phyloP scores from a whole-genome alignment of 2,329 filamentous ascomycete genomes.

The Didymella arachidicola region DNA sequence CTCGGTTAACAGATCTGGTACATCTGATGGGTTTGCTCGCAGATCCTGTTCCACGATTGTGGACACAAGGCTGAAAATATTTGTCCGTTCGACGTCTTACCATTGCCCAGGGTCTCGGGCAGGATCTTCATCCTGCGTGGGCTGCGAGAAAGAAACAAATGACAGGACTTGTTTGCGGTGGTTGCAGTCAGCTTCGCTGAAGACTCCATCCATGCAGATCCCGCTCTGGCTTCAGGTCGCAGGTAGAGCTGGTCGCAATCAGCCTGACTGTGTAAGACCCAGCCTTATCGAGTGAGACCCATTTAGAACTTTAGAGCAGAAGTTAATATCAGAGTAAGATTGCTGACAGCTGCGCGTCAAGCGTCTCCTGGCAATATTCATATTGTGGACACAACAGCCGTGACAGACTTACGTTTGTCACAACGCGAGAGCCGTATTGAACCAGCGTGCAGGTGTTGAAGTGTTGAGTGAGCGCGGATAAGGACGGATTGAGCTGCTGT shows the following conservation, averaged over 20 bases:
- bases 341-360: neutral
- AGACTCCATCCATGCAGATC: neutral
- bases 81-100: neutral
- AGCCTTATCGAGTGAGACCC: neutral
- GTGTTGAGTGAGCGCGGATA: conserved; percentile 12
- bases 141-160: conserved; percentile 2
- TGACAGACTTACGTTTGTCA: conserved; percentile 2
- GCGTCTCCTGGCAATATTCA: too few species aligned
- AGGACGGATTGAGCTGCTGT: conserved; percentile 17
- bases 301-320: neutral
- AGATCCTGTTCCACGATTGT: neutral
- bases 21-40: conserved; percentile 3
- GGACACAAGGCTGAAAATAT: conserved; percentile 2
- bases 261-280: neutral
- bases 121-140: neutral
- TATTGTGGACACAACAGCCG: neutral
- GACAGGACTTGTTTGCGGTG: neutral
- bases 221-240: neutral
- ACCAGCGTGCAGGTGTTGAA: conserved; percentile 14
- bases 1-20: conserved; percentile 9
- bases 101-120: neutral
- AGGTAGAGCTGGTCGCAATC: neutral
- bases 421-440: neutral
- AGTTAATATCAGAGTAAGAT: too few species aligned
- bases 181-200: neutral